These are phyloP conservation scores for Raddia guianensis DNA, from an alignment of 176 grass and related monocot species.

Conservation along the genomic window DNA sequence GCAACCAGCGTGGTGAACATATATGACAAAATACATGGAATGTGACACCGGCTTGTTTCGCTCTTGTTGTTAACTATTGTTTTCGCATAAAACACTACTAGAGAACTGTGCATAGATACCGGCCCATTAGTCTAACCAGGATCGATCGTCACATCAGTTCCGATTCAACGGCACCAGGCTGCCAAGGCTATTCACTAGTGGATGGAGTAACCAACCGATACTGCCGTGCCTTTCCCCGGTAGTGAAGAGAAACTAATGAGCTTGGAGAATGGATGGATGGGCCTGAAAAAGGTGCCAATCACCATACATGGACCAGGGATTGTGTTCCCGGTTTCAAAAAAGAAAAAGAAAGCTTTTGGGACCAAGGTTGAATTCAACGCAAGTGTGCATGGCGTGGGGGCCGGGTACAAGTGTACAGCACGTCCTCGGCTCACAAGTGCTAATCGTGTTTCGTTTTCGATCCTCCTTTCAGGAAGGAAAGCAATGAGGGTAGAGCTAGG, in stretches of 20 bases:
- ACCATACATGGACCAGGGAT: conserved; percentile 39
- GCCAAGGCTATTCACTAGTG: too few relatives aligned
- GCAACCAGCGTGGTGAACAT: background rate
- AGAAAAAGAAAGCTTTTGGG: background rate
- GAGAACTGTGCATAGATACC: too few relatives aligned
- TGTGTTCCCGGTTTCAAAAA: conserved; percentile 27
- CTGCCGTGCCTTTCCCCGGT: too few relatives aligned
- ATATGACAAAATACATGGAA: conserved; percentile 10
- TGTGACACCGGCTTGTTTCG: background rate
- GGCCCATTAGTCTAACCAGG: too few relatives aligned
- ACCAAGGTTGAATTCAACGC: conserved; percentile 51
- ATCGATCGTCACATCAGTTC: too few relatives aligned
- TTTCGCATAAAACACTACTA: background rate
- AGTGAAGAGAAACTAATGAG: background rate
- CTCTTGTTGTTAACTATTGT: conserved; percentile 12
- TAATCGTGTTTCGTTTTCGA: background rate
- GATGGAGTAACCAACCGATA: too few relatives aligned
- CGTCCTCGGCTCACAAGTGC: background rate
- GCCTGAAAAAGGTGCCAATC: conserved; percentile 39
- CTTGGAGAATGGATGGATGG: background rate
- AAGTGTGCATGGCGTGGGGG: background rate
- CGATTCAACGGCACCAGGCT: too few relatives aligned
- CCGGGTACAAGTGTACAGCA: background rate
- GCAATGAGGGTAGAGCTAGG: background rate
- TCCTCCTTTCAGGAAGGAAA: background rate